phyloP scores from a whole-genome alignment of 495 filamentous ascomycete genomes.

The Penicillium dipodomyicola region DNA sequence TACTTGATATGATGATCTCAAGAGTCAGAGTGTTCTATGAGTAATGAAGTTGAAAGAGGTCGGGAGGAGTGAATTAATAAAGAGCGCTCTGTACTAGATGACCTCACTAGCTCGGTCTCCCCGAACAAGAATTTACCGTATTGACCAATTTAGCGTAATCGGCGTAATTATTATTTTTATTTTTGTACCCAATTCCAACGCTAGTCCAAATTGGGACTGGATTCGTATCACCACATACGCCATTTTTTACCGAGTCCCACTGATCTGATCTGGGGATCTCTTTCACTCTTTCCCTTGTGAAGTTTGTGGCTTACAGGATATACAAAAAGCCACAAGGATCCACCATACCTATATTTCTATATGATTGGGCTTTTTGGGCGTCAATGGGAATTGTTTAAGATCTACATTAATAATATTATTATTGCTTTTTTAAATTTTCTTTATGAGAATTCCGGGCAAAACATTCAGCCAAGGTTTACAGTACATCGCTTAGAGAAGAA shows the following conservation, averaged over 20 bases:
- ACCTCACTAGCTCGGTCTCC: slow-evolving; percentile 5
- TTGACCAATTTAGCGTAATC: not conserved
- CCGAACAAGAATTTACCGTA: slow-evolving; percentile 8
- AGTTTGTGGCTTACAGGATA: slow-evolving; percentile 12
- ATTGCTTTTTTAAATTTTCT: not conserved
- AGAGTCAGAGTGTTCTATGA: slow-evolving; percentile 18
- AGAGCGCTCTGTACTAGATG: slow-evolving; percentile 5
- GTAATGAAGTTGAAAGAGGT: slow-evolving; percentile 17
- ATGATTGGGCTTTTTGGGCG: slow-evolving; percentile 9
- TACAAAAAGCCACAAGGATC: slow-evolving; percentile 7
- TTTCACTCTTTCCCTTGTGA: not conserved
- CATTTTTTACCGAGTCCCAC: slow-evolving; percentile 3
- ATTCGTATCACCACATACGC: slow-evolving; percentile 1
- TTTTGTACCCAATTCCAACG: not conserved
- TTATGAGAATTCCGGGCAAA: not conserved
- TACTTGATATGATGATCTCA: slow-evolving; percentile 17
- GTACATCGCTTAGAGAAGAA: not conserved
- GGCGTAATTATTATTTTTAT: not conserved
- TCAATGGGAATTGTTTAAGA: not conserved
- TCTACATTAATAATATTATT: not conserved
- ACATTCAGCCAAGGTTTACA: slow-evolving; percentile 1
- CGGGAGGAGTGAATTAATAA: slow-evolving; percentile 20
- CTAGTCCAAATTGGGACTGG: slow-evolving; percentile 5
- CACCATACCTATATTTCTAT: not conserved
- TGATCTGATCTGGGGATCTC: slow-evolving; percentile 12